Evolutionary conservation across 371 early-diverging fungal species (phyloP).

Genomic region (Sporodiniella umbellata): DNA sequence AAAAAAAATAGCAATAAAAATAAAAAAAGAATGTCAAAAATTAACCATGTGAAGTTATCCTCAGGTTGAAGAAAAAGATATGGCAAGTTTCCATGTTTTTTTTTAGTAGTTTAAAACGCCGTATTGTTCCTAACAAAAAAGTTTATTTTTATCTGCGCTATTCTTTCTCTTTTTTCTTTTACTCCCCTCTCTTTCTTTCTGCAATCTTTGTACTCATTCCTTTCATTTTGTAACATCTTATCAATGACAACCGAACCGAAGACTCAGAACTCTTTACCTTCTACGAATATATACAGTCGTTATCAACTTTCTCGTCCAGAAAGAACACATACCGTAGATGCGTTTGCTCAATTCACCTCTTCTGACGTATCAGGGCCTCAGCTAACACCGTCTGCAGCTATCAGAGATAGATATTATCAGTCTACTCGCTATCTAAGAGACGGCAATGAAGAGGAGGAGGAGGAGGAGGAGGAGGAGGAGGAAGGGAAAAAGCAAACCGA

Average conservation of each 20-base stretch:
- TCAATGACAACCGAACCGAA: neutral
- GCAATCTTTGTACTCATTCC: no score
- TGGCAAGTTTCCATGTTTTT: neutral
- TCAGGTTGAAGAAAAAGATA: neutral
- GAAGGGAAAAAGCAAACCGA: conserved; percentile 8
- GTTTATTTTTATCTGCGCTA: neutral
- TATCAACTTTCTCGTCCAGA: conserved; percentile 9
- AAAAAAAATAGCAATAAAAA: no score
- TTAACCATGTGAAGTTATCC: neutral
- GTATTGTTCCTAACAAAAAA: neutral
- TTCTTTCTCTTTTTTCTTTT: neutral
- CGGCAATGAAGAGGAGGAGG: conserved; percentile 7
- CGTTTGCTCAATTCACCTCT: conserved; percentile 11
- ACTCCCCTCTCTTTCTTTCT: neutral
- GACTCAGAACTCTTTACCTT: conserved; percentile 7
- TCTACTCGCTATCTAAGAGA: conserved; percentile 19
- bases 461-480: conserved; percentile 11
- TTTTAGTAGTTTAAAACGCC: neutral
- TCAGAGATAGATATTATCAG: conserved; percentile 27
- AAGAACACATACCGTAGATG: conserved; percentile 9
- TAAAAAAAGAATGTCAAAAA: no score
- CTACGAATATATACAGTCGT: conserved; percentile 21
- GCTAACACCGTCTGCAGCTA: conserved; percentile 29
- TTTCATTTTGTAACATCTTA: neutral
- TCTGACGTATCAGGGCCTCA: conserved; percentile 2